Conservation (phyloP, 139 green algal genomes). For the Klebsormidium nitens region DNA sequence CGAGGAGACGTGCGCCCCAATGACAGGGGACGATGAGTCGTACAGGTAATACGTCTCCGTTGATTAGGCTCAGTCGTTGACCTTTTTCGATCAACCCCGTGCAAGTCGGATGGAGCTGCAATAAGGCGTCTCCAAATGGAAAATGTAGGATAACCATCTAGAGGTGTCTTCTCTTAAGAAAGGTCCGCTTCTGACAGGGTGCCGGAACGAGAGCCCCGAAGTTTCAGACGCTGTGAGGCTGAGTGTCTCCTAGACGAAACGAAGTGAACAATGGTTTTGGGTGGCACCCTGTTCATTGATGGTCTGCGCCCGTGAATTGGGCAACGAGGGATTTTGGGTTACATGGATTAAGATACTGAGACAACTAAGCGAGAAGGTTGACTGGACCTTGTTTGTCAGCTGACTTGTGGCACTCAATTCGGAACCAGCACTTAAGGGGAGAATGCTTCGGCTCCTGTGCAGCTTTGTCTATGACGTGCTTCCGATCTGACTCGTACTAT, state of each 20-base stretch:
- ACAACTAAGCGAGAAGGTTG: no score
- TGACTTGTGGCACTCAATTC: background rate
- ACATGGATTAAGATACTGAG: no score
- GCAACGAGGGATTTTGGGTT: no score
- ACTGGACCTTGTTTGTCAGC: background rate
- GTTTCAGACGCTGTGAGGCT: background rate
- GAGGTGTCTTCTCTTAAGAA: background rate
- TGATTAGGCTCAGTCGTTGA: background rate
- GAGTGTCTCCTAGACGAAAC: background rate
- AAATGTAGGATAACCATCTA: background rate
- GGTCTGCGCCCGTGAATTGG: no score
- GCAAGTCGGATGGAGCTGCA: background rate
- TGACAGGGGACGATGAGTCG: no score
- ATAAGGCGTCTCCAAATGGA: background rate
- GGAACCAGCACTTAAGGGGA: no score
- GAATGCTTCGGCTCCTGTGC: no score
- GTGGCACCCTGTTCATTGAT: no score
- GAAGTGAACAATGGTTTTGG: background rate
- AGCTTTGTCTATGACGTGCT: slow-evolving; percentile 41
- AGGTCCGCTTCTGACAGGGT: no score
- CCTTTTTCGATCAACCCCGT: background rate
- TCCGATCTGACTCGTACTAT: slow-evolving; percentile 39
- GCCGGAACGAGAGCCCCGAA: background rate
- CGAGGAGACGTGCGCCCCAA: background rate
- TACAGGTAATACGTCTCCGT: background rate